Percentiles rank a stretch among this genome's conserved stretches.
Evolutionary conservation across 768 basidiomycete genomes (phyloP).

Genomic region (Scleroderma bovista): DNA sequence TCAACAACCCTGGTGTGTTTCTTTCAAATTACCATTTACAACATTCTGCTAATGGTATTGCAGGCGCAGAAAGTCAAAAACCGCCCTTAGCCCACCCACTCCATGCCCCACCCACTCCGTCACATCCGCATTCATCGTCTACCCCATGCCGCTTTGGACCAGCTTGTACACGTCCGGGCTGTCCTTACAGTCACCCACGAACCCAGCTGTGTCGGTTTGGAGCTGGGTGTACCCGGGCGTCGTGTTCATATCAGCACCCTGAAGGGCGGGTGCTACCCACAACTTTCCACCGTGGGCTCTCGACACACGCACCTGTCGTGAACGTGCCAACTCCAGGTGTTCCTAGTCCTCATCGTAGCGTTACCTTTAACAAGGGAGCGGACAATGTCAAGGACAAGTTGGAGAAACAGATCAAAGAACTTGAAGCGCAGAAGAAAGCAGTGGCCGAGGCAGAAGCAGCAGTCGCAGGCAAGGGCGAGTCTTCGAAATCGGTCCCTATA

Average conservation of each 20-base stretch:
- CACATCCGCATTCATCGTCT: slow-evolving; percentile 23
- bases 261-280: slow-evolving; percentile 76
- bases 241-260: slow-evolving; percentile 90
- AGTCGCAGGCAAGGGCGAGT: slow-evolving; percentile 56
- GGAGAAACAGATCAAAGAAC: slow-evolving; percentile 52
- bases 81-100: slow-evolving; percentile 33
- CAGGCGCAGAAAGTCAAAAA: slow-evolving; percentile 28
- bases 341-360: slow-evolving; percentile 60
- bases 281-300: slow-evolving; percentile 75
- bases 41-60: slow-evolving; percentile 9
- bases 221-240: slow-evolving; percentile 74
- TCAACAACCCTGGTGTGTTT: slow-evolving; percentile 51
- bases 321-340: slow-evolving; percentile 54
- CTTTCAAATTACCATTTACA: not conserved
- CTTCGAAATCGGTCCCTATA: slow-evolving; percentile 40
- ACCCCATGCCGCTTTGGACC: slow-evolving; percentile 65
- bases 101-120: slow-evolving; percentile 24
- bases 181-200: slow-evolving; percentile 64
- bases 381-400: slow-evolving; percentile 44
- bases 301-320: slow-evolving; percentile 54
- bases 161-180: slow-evolving; percentile 62
- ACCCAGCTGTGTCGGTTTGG: slow-evolving; percentile 77
- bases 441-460: slow-evolving; percentile 60
- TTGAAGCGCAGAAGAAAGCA: slow-evolving; percentile 65
- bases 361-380: slow-evolving; percentile 55